A percentile compares a stretch with the other conserved stretches of the same genome.
These are phyloP conservation scores for Amoebophrya sp. DNA, from an alignment of 169 alveolate genomes.

Conservation along the genomic window DNA sequence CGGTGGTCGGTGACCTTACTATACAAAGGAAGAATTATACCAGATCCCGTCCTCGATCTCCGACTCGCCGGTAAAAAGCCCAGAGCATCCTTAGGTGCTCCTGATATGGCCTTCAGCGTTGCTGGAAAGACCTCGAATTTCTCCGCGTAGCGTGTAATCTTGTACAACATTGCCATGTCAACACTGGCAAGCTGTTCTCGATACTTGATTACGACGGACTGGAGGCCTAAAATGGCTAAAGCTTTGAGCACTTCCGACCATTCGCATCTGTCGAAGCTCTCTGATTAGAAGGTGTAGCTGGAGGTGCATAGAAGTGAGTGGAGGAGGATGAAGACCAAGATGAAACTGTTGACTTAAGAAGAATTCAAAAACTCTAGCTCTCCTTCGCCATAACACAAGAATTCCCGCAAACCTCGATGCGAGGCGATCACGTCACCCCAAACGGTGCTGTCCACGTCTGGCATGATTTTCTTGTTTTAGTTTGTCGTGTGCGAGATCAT, in stretches of 20 bases:
- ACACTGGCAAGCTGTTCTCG: not conserved
- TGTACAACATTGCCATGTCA: not conserved
- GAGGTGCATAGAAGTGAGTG: too few species aligned
- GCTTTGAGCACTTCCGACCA: not conserved
- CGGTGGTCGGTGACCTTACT: not conserved
- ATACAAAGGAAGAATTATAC: too few species aligned
- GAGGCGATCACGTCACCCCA: not conserved
- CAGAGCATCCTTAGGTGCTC: not conserved
- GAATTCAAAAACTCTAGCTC: too few species aligned
- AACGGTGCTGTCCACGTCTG: not conserved
- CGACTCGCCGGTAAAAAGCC: not conserved
- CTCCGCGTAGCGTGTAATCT: not conserved
- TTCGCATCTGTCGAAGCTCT: not conserved
- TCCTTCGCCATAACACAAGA: too few species aligned
- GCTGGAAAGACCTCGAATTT: not conserved
- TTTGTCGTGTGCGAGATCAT: not conserved
- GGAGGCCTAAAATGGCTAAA: not conserved
- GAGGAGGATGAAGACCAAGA: too few species aligned
- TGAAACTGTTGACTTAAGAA: too few species aligned
- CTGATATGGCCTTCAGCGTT: not conserved
- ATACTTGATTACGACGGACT: not conserved
- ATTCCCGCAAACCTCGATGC: not conserved
- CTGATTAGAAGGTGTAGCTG: too few species aligned
- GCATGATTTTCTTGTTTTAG: not conserved
- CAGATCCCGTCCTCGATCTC: not conserved